Evolutionary conservation across 352 stramenopile genomes (phyloP).

Genomic region (Elongisporangium prolatum): DNA sequence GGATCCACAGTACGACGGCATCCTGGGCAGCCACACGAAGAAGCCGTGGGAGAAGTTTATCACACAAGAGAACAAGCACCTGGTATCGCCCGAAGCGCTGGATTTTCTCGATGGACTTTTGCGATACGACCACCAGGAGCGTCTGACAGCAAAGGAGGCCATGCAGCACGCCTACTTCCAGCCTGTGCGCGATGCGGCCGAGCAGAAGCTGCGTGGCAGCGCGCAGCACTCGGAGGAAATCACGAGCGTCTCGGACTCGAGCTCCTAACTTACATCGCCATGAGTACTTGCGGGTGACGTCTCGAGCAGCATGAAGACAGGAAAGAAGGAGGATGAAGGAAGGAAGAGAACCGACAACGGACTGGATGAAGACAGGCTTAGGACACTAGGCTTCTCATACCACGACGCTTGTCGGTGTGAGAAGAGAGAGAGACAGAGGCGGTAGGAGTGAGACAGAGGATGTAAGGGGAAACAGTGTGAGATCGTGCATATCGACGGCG

Average conservation of each 20-base stretch:
- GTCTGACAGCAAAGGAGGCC: slow-evolving; percentile 97
- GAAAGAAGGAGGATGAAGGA: background rate
- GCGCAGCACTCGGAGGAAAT: slow-evolving; percentile 60
- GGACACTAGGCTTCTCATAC: background rate
- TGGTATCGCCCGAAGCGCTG: slow-evolving; percentile 95
- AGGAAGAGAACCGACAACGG: background rate
- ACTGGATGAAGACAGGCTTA: background rate
- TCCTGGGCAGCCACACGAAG: slow-evolving; percentile 95
- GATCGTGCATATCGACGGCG: background rate
- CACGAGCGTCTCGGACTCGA: slow-evolving; percentile 73
- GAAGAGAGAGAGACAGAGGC: background rate
- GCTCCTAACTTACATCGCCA: slow-evolving; percentile 37
- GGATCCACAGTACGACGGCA: slow-evolving; percentile 98
- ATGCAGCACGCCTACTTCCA: slow-evolving; percentile 99
- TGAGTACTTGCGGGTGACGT: background rate
- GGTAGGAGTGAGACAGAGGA: background rate
- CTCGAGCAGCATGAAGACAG: background rate
- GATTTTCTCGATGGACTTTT: slow-evolving; percentile 90
- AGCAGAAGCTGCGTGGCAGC: slow-evolving; percentile 59
- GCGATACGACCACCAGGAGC: slow-evolving; percentile 96
- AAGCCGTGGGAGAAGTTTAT: slow-evolving; percentile 99
- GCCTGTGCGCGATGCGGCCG: slow-evolving; percentile 80
- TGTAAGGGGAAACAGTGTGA: background rate
- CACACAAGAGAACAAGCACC: slow-evolving; percentile 96
- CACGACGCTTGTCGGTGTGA: background rate